phyloP scores from a whole-genome alignment of 2,329 filamentous ascomycete species.

The Aspergillus pseudoglaucus region DNA sequence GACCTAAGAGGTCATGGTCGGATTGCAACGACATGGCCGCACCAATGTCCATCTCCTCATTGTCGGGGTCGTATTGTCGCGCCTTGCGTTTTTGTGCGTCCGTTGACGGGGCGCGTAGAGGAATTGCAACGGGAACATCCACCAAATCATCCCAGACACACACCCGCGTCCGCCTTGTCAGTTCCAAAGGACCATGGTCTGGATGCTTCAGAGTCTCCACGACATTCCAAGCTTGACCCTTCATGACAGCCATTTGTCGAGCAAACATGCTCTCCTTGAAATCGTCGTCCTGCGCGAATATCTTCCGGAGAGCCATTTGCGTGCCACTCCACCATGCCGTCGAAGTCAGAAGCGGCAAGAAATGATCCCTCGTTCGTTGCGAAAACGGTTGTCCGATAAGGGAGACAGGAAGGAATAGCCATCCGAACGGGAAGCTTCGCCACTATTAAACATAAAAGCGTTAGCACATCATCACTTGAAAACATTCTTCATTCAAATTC shows the following conservation, averaged over 20 bases:
- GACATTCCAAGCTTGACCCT: slow-evolving; percentile 98
- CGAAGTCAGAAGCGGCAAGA: slow-evolving; percentile 89
- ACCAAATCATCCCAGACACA: slow-evolving; percentile 98
- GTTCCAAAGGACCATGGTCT: slow-evolving; percentile 87
- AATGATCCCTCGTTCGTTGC: slow-evolving; percentile 86
- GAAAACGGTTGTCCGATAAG: slow-evolving; percentile 95
- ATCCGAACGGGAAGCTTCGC: slow-evolving; percentile 92
- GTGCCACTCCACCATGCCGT: slow-evolving; percentile 97
- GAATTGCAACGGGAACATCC: slow-evolving; percentile 89
- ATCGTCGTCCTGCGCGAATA: slow-evolving; percentile 88
- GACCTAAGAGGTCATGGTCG: slow-evolving; percentile 62
- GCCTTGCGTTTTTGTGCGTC: slow-evolving; percentile 68
- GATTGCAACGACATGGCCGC: slow-evolving; percentile 56
- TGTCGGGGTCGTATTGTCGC: slow-evolving; percentile 47
- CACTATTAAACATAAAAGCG: slow-evolving; percentile 38
- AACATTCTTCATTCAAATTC: not conserved
- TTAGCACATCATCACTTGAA: slow-evolving; percentile 12
- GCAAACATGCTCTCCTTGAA: slow-evolving; percentile 99
- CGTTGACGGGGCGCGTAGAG: slow-evolving; percentile 75
- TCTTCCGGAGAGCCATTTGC: slow-evolving; percentile 72
- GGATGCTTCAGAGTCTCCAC: slow-evolving; percentile 91
- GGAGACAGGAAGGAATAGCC: slow-evolving; percentile 94
- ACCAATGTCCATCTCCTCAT: slow-evolving; percentile 92
- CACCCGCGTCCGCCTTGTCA: slow-evolving; percentile 82
- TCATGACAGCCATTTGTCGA: slow-evolving; percentile 98